Evolutionary conservation across 371 early-diverging fungal species (phyloP), one percentile per base, ranked within the genome.

Genomic region (Mucor plumbeus): DNA sequence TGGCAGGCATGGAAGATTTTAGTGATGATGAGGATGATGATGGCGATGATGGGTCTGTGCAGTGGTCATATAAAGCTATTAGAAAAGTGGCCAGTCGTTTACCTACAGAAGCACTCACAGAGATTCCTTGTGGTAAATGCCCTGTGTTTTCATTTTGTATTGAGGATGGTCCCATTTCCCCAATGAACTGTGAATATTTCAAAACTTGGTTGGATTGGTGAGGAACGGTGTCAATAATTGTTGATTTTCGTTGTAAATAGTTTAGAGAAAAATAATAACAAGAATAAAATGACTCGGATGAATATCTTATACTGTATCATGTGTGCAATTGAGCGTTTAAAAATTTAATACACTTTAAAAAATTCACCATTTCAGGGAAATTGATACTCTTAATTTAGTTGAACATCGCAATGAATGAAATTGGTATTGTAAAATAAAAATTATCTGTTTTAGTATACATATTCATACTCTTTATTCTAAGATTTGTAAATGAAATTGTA

Each of bases 121-220:
- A 92, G 60, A 82, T 90, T 3, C 96, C 95, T 5, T 96, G 96
- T 71, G 95, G 95, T 5, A 87, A 82, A 53, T 96, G 95, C 63
- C 94, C 94, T 11, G 90, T 83, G 26, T 89, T 78, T 68, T 74
- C 71, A 26, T 90, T 92, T 60, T 95, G 95, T 76, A 78, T 80
- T 9, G 89, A 83, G 48, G 84, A 82, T 35, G 94, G 94, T 2
- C 88, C 91, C 3, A 85, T 95, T 63, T 90, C 87, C 36, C 95
- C 95, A 1, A 74, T 79, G 38, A 91, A 84, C 38, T 94, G 95
- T 76, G 82, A 83, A 47, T 95, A 94, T 65, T 90, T 87, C 67
- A 84, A 86, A 44, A 86, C 89, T 33, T 95, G 95, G 95, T 78
- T 95, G 58, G 81, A 76, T 36, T 82, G 78, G 74, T 82, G 73